These are phyloP conservation scores for Primulina huaijiensis DNA, from an alignment of 257 asterid genomes.

Conservation along the genomic window DNA sequence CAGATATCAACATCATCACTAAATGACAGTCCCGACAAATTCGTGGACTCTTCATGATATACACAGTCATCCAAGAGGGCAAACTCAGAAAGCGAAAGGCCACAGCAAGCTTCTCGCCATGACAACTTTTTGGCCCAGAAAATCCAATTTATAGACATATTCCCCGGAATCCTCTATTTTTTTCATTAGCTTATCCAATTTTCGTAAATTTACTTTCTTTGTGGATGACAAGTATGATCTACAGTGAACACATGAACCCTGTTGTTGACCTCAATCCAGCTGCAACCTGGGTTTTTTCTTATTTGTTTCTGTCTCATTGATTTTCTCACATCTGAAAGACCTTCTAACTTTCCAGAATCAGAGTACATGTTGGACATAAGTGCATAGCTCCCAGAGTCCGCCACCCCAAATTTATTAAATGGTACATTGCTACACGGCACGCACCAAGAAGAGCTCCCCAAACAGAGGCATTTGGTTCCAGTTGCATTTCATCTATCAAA, in stretches of 20 bases:
- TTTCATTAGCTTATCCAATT: slow-evolving; percentile 12
- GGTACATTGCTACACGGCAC: slow-evolving; percentile 19
- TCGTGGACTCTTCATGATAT: slow-evolving; percentile 18
- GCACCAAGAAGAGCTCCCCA: slow-evolving; percentile 34
- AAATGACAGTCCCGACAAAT: slow-evolving; percentile 24
- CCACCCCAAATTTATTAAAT: slow-evolving; percentile 22
- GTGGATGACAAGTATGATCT: slow-evolving; percentile 19
- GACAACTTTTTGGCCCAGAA: slow-evolving; percentile 12
- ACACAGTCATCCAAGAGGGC: slow-evolving; percentile 20
- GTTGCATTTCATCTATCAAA: slow-evolving; percentile 24
- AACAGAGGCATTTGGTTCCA: slow-evolving; percentile 32
- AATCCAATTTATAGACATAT: slow-evolving; percentile 8
- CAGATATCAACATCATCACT: slow-evolving; percentile 20
- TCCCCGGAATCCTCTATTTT: slow-evolving; percentile 3
- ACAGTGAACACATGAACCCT: slow-evolving; percentile 25
- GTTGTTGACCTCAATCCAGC: slow-evolving; percentile 30
- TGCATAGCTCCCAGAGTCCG: slow-evolving; percentile 27
- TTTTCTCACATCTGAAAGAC: slow-evolving; percentile 25
- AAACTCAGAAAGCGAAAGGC: slow-evolving; percentile 22
- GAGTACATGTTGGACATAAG: slow-evolving; percentile 28
- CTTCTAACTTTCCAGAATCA: slow-evolving; percentile 29
- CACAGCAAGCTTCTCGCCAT: slow-evolving; percentile 20
- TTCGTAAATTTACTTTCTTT: slow-evolving; percentile 15
- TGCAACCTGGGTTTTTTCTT: slow-evolving; percentile 31
- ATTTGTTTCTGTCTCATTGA: slow-evolving; percentile 25